A percentile compares a stretch with the other conserved stretches of the same genome.
These are phyloP conservation scores for Botryobasidium botryosum DNA, from an alignment of 768 basidiomycete genomes.

Conservation along the genomic window DNA sequence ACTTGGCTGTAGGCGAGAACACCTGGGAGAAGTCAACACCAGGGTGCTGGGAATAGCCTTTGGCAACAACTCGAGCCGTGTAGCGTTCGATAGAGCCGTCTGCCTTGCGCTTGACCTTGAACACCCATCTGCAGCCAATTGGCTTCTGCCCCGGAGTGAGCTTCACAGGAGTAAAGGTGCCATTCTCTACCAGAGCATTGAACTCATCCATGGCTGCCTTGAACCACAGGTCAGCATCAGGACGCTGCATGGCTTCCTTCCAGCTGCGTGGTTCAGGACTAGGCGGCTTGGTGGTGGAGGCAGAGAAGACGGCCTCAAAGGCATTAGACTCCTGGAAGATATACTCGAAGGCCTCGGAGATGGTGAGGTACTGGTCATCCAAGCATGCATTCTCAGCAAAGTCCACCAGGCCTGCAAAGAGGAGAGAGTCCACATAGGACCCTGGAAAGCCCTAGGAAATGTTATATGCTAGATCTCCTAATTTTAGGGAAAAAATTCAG, in stretches of 20 bases:
- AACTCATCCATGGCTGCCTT: slow-evolving; percentile 8
- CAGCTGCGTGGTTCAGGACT: neutral
- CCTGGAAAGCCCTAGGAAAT: no score
- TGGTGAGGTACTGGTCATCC: neutral
- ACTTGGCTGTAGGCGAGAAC: slow-evolving; percentile 16
- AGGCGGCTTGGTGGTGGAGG: neutral
- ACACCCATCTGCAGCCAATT: slow-evolving; percentile 19
- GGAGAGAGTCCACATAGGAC: neutral
- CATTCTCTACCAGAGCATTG: slow-evolving; percentile 8
- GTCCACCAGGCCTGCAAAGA: neutral
- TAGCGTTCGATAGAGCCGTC: slow-evolving; percentile 17
- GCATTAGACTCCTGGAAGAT: no score
- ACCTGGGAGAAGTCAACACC: slow-evolving; percentile 21
- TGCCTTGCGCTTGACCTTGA: slow-evolving; percentile 14
- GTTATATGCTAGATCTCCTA: no score
- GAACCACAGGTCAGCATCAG: slow-evolving; percentile 6
- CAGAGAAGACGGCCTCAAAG: no score
- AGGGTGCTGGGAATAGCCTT: slow-evolving; percentile 26
- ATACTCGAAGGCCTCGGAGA: neutral
- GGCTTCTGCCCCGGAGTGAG: slow-evolving; percentile 14
- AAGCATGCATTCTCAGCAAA: neutral
- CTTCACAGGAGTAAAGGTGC: no score
- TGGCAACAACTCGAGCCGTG: slow-evolving; percentile 27
- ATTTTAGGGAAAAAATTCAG: no score
- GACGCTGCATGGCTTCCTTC: neutral